Evolutionary conservation across 163 green algal genomes (phyloP).

Genomic region (Picocystis sp.): DNA sequence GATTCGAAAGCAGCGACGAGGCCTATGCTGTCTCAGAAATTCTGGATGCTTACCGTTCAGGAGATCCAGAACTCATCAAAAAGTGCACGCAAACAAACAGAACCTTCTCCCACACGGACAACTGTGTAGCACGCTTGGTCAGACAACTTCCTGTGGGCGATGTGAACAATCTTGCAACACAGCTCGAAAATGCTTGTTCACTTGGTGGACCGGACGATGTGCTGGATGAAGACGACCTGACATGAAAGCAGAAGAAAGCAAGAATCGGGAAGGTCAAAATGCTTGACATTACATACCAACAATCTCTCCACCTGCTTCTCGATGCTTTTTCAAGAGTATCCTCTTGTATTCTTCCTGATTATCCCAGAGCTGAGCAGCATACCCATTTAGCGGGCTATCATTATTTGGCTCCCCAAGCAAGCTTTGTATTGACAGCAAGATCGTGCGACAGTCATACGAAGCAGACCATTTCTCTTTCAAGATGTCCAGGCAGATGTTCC

Average conservation of each 20-base stretch:
- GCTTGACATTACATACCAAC: background rate
- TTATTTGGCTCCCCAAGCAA: slow-evolving; percentile 63
- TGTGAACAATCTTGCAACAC: too few relatives aligned
- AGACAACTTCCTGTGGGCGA: slow-evolving; percentile 6
- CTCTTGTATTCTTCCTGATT: slow-evolving; percentile 31
- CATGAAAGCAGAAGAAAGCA: background rate
- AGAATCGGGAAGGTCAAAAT: background rate
- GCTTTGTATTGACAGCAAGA: slow-evolving; percentile 55
- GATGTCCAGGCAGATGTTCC: slow-evolving; percentile 76
- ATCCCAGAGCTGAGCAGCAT: slow-evolving; percentile 56
- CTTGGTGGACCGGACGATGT: too few relatives aligned
- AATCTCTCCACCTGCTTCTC: slow-evolving; percentile 5
- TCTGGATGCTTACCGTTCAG: slow-evolving; percentile 4
- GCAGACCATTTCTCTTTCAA: slow-evolving; percentile 58
- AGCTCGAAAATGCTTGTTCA: too few relatives aligned
- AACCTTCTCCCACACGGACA: slow-evolving; percentile 4
- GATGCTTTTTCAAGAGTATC: slow-evolving; percentile 15
- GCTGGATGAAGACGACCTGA: background rate
- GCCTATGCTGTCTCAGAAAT: background rate
- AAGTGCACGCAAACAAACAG: background rate
- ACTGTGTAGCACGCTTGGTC: background rate
- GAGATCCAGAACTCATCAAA: background rate
- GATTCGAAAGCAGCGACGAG: slow-evolving; percentile 6
- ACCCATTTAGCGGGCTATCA: slow-evolving; percentile 48
- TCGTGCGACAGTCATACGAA: slow-evolving; percentile 47